Conservation (phyloP, 495 filamentous ascomycete species). For the Lophiostoma macrostomum region DNA sequence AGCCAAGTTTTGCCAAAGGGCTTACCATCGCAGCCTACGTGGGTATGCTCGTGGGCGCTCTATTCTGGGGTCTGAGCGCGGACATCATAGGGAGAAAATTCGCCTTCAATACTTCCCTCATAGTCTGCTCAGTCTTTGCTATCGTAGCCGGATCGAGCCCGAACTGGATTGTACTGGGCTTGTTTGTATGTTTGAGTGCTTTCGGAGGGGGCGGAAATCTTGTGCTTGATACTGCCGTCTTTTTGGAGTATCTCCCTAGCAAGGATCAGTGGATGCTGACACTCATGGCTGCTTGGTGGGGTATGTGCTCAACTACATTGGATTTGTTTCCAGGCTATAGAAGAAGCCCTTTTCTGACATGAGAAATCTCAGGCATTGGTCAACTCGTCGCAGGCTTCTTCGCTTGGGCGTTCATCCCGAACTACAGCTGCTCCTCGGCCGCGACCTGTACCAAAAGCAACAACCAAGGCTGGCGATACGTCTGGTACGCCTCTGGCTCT, state of each 20-base stretch:
- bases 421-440: constrained; percentile 36
- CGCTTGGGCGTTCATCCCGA: constrained; percentile 42
- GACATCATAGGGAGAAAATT: constrained; percentile 55
- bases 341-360: not conserved
- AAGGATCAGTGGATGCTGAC: constrained; percentile 49
- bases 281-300: constrained; percentile 53
- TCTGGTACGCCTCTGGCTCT: constrained; percentile 54
- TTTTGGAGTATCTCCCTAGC: constrained; percentile 52
- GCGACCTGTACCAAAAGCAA: constrained; percentile 33
- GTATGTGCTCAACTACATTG: constrained; percentile 22
- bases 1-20: constrained; percentile 51
- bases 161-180: constrained; percentile 49
- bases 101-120: constrained; percentile 53
- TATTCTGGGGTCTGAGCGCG: constrained; percentile 55
- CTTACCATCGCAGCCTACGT: constrained; percentile 61
- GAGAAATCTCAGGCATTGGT: constrained; percentile 26
- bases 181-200: constrained; percentile 48
- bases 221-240: constrained; percentile 64
- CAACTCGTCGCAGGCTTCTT: constrained; percentile 42
- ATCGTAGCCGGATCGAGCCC: constrained; percentile 50
- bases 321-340: not conserved
- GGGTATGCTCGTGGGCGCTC: constrained; percentile 52
- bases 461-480: constrained; percentile 36
- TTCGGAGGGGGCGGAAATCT: constrained; percentile 65
- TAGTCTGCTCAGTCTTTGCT: constrained; percentile 50